phyloP scores from a whole-genome alignment of 306 rosid species.

The Quercus variabilis region DNA sequence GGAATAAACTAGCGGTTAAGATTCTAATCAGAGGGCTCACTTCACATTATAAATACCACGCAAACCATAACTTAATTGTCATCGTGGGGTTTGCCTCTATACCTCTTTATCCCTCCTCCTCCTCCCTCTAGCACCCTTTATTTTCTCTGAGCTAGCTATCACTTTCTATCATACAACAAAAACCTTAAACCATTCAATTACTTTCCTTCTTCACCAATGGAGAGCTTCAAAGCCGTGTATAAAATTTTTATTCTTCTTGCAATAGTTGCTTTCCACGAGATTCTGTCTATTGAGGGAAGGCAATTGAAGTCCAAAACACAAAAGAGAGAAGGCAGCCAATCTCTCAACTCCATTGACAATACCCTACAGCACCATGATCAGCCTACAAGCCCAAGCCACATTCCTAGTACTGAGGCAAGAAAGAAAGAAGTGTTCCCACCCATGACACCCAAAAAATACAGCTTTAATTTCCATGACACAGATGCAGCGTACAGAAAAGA shows the following conservation, averaged over 20 bases:
- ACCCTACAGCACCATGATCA: neutral
- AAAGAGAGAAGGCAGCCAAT: neutral
- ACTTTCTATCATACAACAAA: neutral
- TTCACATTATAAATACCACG: constrained; percentile 20
- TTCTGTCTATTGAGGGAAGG: constrained; percentile 15
- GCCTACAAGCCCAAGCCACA: neutral
- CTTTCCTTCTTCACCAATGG: constrained; percentile 18
- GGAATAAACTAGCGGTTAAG: constrained; percentile 15
- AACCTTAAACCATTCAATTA: too few species aligned
- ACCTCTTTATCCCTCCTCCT: neutral
- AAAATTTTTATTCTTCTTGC: constrained; percentile 20
- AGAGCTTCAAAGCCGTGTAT: neutral
- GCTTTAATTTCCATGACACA: neutral
- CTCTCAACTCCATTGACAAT: neutral
- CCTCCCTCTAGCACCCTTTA: neutral
- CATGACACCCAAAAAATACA: neutral
- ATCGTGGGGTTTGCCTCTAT: constrained; percentile 1
- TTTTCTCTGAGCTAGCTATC: neutral
- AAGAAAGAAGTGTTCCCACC: neutral
- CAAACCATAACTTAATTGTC: neutral
- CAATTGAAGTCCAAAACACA: neutral
- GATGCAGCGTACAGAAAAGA: neutral
- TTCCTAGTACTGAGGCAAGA: neutral
- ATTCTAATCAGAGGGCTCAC: neutral
- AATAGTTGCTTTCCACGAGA: constrained; percentile 13